Base-by-base conservation (phyloP, 139 green algal genomes). In the Chlorella sp. region DNA sequence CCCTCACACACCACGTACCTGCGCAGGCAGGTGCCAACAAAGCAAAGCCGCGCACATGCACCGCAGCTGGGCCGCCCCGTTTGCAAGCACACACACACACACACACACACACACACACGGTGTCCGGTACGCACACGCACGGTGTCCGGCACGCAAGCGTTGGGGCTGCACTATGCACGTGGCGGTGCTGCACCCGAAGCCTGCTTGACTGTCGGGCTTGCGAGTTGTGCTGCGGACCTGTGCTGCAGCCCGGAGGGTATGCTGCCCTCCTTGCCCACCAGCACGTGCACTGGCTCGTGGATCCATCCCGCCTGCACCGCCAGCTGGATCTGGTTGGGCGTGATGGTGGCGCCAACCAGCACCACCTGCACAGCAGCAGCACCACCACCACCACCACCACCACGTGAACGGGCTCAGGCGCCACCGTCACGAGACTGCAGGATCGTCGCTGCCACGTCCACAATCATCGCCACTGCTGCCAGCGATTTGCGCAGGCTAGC, bases 281-380 rank as follows among this genome's bases (percentile, higher is more conserved):
- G 31, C 49, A 94, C 74, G 1, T 73, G 50, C 2, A 90, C 77
- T 0, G 86, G 84, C 70, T 93, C 81, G 2, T 76, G 10, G 61
- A 92, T 4, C 90, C 88, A 94, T 14, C 79, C 80, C 34, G 75
- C 72, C n/a, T 49, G 24, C 17, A 81, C 35, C 0, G 83, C 88
- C 5, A 67, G 24, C 1, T 69, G 49, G 1, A 86, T 62, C 6
- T 88, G 69, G 1, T 78, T 71, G 6, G 79, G 71, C 3, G 64
- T 77, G n/a, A 92, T 32, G 0, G 89, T 94, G 17, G 91, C 91
- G 24, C 91, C 91, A 30, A 89, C 83, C 20, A 94, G 77, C 35
- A 90, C 81, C 2, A 96, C 73, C 74, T 85, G 65, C 1, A 82
- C 76, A 70, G 23, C 2, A 5, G 5, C 14, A 64, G 14, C 22